These are phyloP conservation scores for Phoenix dactylifera DNA, from an alignment of 176 grass and related monocot genomes.

Conservation along the genomic window DNA sequence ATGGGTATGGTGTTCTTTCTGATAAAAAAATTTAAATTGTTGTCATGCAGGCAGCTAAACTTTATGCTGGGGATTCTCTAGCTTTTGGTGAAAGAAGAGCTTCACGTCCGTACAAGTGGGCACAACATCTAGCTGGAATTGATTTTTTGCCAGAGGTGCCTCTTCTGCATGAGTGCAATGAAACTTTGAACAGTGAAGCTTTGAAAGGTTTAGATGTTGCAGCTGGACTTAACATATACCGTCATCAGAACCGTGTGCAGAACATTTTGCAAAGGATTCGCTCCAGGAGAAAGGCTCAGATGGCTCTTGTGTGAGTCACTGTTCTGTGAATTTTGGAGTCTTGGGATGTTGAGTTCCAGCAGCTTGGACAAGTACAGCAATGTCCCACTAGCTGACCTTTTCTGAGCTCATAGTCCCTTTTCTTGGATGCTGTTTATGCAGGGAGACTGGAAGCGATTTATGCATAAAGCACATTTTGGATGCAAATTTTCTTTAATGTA, in stretches of 20 bases:
- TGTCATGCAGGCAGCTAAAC: conserved; percentile 71
- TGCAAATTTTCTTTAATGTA: conserved; percentile 4
- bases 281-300: conserved; percentile 65
- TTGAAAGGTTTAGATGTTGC: conserved; percentile 45
- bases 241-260: conserved; percentile 63
- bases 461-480: conserved; percentile 34
- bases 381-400: conserved; percentile 34
- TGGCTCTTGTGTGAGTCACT: conserved; percentile 96
- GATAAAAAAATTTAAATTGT: conserved; percentile 4
- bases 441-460: conserved; percentile 17
- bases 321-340: conserved; percentile 45
- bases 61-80: conserved; percentile 53
- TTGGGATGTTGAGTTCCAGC: conserved; percentile 26
- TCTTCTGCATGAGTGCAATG: conserved; percentile 17
- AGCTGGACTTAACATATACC: conserved; percentile 60
- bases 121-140: conserved; percentile 88
- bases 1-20: no score
- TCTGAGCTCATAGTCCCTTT: conserved; percentile 31
- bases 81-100: conserved; percentile 54
- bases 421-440: conserved; percentile 29
- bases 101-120: conserved; percentile 93
- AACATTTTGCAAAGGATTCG: conserved; percentile 95
- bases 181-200: conserved; percentile 29
- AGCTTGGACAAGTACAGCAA: conserved; percentile 21
- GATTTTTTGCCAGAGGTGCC: conserved; percentile 83